These are phyloP conservation scores for Talaromyces borbonicus DNA, from an alignment of 495 filamentous ascomycete genomes.

Conservation along the genomic window DNA sequence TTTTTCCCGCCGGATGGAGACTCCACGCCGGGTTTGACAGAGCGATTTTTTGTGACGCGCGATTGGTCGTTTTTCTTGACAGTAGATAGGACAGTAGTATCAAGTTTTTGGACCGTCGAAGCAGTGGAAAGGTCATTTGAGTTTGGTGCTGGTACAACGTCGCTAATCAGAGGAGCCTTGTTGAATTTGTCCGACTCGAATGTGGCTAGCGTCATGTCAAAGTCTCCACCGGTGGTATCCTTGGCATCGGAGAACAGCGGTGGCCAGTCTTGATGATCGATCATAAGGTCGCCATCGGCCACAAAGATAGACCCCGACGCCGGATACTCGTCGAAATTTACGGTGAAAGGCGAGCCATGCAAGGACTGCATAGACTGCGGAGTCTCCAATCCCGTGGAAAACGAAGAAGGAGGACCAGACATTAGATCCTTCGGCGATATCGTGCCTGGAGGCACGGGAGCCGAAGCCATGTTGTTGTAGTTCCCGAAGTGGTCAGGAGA, in stretches of 20 bases:
- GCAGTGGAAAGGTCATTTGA: conserved; percentile 30
- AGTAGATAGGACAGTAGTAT: too few species aligned
- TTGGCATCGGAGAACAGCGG: conserved; percentile 46
- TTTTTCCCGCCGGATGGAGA: conserved; percentile 22
- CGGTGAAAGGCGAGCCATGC: conserved; percentile 56
- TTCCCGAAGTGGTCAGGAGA: conserved; percentile 15
- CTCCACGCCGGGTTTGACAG: conserved; percentile 34
- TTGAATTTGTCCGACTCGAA: not conserved
- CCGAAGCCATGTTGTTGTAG: conserved; percentile 24
- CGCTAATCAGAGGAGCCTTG: conserved; percentile 4
- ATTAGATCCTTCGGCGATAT: conserved; percentile 82
- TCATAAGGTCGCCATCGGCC: conserved; percentile 23
- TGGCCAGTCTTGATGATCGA: conserved; percentile 28
- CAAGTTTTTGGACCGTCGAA: too few species aligned
- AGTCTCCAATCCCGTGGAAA: conserved; percentile 79
- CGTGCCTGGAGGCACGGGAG: conserved; percentile 40
- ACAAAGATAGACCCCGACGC: conserved; percentile 69
- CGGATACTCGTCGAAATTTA: conserved; percentile 53
- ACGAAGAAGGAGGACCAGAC: conserved; percentile 73
- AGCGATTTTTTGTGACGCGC: too few species aligned
- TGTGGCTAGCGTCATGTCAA: conserved; percentile 13
- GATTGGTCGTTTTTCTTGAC: too few species aligned
- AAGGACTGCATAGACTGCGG: conserved; percentile 65
- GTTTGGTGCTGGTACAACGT: conserved; percentile 24
- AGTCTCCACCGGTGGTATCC: conserved; percentile 32